Percentiles rank a stretch among this genome's conserved stretches.
phyloP scores from a whole-genome alignment of 176 grass and related monocot species.

The Calamus simplicifolius region DNA sequence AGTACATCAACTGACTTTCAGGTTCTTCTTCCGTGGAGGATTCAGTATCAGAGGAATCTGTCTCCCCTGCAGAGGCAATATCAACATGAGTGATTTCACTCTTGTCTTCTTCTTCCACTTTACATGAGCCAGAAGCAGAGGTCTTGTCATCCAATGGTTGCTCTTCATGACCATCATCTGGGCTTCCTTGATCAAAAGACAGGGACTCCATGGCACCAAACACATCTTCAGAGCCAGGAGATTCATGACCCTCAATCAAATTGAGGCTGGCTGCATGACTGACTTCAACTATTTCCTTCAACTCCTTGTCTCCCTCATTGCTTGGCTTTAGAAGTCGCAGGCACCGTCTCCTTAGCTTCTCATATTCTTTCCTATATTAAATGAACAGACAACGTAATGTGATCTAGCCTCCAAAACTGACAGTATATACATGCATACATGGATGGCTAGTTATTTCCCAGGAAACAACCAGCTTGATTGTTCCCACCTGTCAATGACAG shows the following conservation, averaged over 20 bases:
- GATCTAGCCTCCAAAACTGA: constrained; percentile 8
- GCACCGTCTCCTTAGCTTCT: constrained; percentile 65
- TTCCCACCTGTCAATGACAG: too few species aligned
- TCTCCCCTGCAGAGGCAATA: constrained; percentile 18
- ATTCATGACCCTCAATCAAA: constrained; percentile 29
- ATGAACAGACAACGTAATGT: constrained; percentile 3
- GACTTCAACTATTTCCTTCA: constrained; percentile 20
- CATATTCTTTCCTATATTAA: constrained; percentile 61
- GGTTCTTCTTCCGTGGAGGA: constrained; percentile 47
- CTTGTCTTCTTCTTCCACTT: constrained; percentile 26
- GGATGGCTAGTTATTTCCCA: too few species aligned
- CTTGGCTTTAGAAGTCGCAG: constrained; percentile 31
- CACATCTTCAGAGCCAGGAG: constrained; percentile 36
- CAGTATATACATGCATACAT: too few species aligned
- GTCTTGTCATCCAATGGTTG: constrained; percentile 16
- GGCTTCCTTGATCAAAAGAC: constrained; percentile 25
- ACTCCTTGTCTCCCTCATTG: constrained; percentile 31
- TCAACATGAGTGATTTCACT: constrained; percentile 55
- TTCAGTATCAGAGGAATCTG: constrained; percentile 18
- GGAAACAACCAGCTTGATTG: too few species aligned
- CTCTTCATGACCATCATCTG: constrained; percentile 14
- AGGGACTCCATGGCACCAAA: constrained; percentile 27
- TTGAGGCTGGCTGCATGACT: constrained; percentile 17
- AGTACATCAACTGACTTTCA: constrained; percentile 37
- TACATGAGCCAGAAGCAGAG: constrained; percentile 17